Percentiles rank a stretch among this genome's conserved stretches.
Evolutionary conservation across 1,284 basidiomycete genomes (phyloP).

Genomic region (Leccinum solheimii): DNA sequence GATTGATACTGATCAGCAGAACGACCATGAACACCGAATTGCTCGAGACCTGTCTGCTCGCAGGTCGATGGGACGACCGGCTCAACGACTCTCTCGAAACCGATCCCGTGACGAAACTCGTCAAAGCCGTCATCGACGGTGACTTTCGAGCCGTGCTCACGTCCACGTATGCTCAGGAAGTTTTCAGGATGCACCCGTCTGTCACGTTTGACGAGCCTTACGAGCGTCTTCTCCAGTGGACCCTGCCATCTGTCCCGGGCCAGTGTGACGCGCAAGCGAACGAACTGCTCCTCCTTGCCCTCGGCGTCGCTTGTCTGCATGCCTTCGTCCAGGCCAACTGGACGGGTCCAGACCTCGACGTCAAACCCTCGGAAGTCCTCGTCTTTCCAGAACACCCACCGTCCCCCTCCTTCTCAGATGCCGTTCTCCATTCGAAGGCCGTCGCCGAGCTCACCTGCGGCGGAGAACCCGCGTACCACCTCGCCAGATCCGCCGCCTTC

Average conservation of each 20-base stretch:
- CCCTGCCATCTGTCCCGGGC: constrained; percentile 15
- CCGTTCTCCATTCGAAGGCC: constrained; percentile 67
- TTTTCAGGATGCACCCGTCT: constrained; percentile 41
- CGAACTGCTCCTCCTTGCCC: constrained; percentile 60
- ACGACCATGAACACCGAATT: constrained; percentile 34
- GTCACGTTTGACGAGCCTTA: constrained; percentile 18
- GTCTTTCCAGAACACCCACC: constrained; percentile 33
- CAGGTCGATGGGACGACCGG: constrained; percentile 47
- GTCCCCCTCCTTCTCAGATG: constrained; percentile 37
- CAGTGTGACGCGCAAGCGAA: constrained; percentile 23
- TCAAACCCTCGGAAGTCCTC: constrained; percentile 58
- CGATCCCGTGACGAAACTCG: constrained; percentile 31
- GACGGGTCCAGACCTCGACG: constrained; percentile 88
- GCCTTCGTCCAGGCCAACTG: constrained; percentile 94
- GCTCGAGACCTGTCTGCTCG: constrained; percentile 53
- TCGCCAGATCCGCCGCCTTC: constrained; percentile 69
- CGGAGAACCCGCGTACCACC: constrained; percentile 97
- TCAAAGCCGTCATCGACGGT: constrained; percentile 27
- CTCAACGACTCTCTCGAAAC: constrained; percentile 15
- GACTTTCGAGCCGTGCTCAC: constrained; percentile 13
- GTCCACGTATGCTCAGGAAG: constrained; percentile 42
- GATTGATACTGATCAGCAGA: neutral
- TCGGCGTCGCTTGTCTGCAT: constrained; percentile 83
- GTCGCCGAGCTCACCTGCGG: constrained; percentile 78
- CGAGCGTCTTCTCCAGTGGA: constrained; percentile 37